Evolutionary conservation across 352 stramenopile species (phyloP), one percentile per base, ranked within the genome.

Genomic region (Albugo laibachii): DNA sequence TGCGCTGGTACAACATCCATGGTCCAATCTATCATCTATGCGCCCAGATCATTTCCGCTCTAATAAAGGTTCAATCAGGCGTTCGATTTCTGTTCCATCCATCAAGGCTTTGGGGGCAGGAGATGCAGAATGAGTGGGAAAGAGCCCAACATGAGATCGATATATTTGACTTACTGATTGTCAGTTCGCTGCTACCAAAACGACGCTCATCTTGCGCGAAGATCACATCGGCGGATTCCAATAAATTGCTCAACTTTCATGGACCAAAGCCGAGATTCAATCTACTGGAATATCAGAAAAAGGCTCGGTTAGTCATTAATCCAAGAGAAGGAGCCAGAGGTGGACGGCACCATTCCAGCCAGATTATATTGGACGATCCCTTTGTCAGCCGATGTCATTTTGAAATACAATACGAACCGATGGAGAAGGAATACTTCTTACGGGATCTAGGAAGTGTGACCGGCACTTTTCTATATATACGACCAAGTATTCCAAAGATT

Each of bases 311-410:
- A 54, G 50, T 83, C 48, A 58, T 87, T 19, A 59, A 79, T 18
- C 74, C 74, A 16, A 62, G 61, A 41, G 65, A 77, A 20, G 72
- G 74, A 8, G 77, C 74, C 6, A 54, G 52, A 8, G 77, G 77
- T 34, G 77, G 77, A 27, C 77, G 77, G 13, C 72, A 87, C 49
- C 58, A 73, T 27, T 82, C 61, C 58, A 91, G 87, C 53, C 72
- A 87, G 49, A 87, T 91, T 55, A 80, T 91, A 46, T 77, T 81
- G 35, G 69, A 91, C 55, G 77, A 91, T 43, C 70, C 69, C 52
- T 84, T 77, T 56, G 77, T 91, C 54, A 86, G 72, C 24, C 74
- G 77, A 5, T 74, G 69, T 43, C 77, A 91, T 44, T 91, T 91
- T 52, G 62, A 69, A 47, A 80, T 91, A 49, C 60, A 65, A 44